Conservation (phyloP, 1,139 yeast species). For the Oligophagozyma castellii region DNA sequence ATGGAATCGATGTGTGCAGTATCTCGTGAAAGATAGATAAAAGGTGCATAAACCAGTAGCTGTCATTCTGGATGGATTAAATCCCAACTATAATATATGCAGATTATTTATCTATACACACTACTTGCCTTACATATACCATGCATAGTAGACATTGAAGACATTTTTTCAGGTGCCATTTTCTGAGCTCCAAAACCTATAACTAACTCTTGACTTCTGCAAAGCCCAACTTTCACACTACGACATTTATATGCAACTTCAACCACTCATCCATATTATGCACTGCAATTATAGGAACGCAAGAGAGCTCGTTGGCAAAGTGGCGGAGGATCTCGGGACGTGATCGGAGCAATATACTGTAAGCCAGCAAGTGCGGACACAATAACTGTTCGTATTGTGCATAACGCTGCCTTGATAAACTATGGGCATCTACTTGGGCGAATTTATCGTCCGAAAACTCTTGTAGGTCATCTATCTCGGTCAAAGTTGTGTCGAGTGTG, state of each 20-base stretch:
- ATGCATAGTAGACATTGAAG: too few relatives aligned
- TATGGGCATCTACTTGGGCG: slow-evolving; percentile 17
- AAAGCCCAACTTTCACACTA: slow-evolving; percentile 6
- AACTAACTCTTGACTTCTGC: too few relatives aligned
- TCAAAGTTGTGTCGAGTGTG: slow-evolving; percentile 3
- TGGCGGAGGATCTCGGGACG: slow-evolving; percentile 10
- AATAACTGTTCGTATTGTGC: slow-evolving; percentile 13
- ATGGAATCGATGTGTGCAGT: too few relatives aligned
- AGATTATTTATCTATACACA: too few relatives aligned
- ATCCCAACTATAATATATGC: too few relatives aligned
- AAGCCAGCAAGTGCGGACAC: slow-evolving; percentile 24
- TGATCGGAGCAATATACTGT: slow-evolving; percentile 18
- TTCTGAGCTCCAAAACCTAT: too few relatives aligned
- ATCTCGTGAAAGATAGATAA: too few relatives aligned
- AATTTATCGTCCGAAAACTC: slow-evolving; percentile 16
- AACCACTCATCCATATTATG: slow-evolving; percentile 24
- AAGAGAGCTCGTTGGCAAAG: slow-evolving; percentile 10
- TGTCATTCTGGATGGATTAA: too few relatives aligned
- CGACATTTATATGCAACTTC: slow-evolving; percentile 22
- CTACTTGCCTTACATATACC: too few relatives aligned
- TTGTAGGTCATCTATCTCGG: slow-evolving; percentile 8
- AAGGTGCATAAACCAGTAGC: too few relatives aligned
- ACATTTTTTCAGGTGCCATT: too few relatives aligned
- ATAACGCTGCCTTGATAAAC: slow-evolving; percentile 16
- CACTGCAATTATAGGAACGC: slow-evolving; percentile 15